Percentiles rank a stretch among this genome's conserved stretches.
phyloP scores from a whole-genome alignment of 768 basidiomycete genomes.

The Podaxis sp. region DNA sequence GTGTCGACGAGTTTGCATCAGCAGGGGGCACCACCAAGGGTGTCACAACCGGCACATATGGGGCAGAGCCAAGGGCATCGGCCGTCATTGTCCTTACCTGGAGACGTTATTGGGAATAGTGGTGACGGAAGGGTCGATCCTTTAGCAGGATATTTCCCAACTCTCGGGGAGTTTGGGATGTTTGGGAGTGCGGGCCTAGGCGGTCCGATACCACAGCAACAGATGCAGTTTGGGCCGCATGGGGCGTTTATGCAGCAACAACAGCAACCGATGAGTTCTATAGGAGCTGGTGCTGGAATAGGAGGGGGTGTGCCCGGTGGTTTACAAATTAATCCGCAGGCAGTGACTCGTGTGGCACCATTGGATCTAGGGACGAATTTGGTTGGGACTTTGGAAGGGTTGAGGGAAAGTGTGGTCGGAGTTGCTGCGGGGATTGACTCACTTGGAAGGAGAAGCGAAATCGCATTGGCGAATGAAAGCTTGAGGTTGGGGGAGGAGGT shows the following conservation, averaged over 20 bases:
- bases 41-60: background rate
- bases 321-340: slow-evolving; percentile 3
- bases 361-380: slow-evolving; percentile 9
- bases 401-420: slow-evolving; percentile 12
- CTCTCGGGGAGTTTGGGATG: slow-evolving; percentile 1
- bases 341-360: slow-evolving; percentile 8
- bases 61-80: background rate
- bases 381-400: slow-evolving; percentile 11
- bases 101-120: background rate
- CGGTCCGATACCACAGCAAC: background rate
- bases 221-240: background rate
- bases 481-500: slow-evolving; percentile 72
- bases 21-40: background rate
- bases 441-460: slow-evolving; percentile 13
- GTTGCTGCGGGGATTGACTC: slow-evolving; percentile 12
- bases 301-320: background rate
- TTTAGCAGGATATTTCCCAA: slow-evolving; percentile 5
- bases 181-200: background rate
- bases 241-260: slow-evolving; percentile 5
- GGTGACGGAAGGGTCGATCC: slow-evolving; percentile 5
- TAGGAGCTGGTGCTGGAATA: background rate
- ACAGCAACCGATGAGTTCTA: background rate
- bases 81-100: background rate
- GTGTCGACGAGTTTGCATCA: background rate
- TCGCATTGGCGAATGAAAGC: slow-evolving; percentile 47